Percentiles rank a stretch among this genome's conserved stretches.
These are phyloP conservation scores for Aaosphaeria pasadenensis DNA, from an alignment of 2,329 filamentous ascomycete species.

Conservation along the genomic window DNA sequence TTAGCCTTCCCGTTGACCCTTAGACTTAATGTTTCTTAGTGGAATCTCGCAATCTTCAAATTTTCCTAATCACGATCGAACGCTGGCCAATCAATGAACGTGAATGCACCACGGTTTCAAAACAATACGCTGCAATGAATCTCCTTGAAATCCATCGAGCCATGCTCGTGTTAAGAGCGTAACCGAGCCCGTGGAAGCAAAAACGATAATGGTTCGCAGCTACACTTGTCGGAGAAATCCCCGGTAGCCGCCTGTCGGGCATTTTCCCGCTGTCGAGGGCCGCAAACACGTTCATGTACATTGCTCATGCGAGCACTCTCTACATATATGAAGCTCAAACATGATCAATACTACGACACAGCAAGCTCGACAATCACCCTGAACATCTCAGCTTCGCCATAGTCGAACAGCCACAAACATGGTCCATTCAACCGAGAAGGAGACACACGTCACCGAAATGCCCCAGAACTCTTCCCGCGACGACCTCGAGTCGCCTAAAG, in stretches of 20 bases:
- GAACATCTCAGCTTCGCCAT: background rate
- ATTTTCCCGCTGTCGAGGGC: background rate
- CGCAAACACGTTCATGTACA: background rate
- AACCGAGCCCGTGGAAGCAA: no score
- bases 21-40: no score
- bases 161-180: no score
- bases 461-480: background rate
- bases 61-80: no score
- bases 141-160: no score
- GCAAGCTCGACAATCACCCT: background rate
- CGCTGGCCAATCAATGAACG: no score
- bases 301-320: background rate
- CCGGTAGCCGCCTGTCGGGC: background rate
- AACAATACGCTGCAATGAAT: no score
- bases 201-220: background rate
- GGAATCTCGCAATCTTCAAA: no score
- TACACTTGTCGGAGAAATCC: background rate
- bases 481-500: background rate
- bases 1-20: no score
- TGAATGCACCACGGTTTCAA: no score
- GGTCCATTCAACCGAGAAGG: background rate
- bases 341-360: background rate
- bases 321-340: background rate
- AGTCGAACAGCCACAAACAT: background rate
- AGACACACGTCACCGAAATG: background rate